These are phyloP conservation scores for Monoraphidium neglectum DNA, from an alignment of 139 green algal species.

Conservation along the genomic window DNA sequence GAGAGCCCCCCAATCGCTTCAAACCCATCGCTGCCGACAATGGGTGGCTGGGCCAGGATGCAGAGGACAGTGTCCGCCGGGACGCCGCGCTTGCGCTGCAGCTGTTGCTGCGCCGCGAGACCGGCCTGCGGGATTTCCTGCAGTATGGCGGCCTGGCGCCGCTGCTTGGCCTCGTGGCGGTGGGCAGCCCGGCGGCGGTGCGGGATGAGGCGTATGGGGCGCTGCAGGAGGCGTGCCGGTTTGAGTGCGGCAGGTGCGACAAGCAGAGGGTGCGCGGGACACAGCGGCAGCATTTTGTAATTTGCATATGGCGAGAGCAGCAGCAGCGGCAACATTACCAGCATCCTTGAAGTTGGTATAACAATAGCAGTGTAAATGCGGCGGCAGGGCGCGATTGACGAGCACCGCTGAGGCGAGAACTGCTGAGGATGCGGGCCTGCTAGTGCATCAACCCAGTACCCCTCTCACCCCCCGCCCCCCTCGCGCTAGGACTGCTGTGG, in stretches of 20 bases:
- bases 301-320: slow-evolving; percentile 5
- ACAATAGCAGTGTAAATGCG: background rate
- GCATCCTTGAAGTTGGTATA: background rate
- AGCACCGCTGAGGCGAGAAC: no score
- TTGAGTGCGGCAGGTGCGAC: slow-evolving; percentile 28
- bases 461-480: background rate
- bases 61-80: slow-evolving; percentile 27
- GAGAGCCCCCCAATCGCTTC: no score
- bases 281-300: slow-evolving; percentile 12
- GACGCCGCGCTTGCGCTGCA: slow-evolving; percentile 36
- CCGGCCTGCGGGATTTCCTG: slow-evolving; percentile 45
- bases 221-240: slow-evolving; percentile 37
- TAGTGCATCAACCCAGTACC: no score
- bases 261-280: background rate
- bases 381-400: no score
- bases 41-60: no score
- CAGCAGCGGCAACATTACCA: background rate
- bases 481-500: background rate
- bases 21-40: no score
- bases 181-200: slow-evolving; percentile 22
- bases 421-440: no score
- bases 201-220: slow-evolving; percentile 32
- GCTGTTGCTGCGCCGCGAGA: slow-evolving; percentile 30
- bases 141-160: slow-evolving; percentile 45
- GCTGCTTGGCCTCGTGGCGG: slow-evolving; percentile 42